A percentile compares a stretch with the other conserved stretches of the same genome.
Evolutionary conservation across 352 stramenopile genomes (phyloP).

Genomic region (Phytophthora crassamura): DNA sequence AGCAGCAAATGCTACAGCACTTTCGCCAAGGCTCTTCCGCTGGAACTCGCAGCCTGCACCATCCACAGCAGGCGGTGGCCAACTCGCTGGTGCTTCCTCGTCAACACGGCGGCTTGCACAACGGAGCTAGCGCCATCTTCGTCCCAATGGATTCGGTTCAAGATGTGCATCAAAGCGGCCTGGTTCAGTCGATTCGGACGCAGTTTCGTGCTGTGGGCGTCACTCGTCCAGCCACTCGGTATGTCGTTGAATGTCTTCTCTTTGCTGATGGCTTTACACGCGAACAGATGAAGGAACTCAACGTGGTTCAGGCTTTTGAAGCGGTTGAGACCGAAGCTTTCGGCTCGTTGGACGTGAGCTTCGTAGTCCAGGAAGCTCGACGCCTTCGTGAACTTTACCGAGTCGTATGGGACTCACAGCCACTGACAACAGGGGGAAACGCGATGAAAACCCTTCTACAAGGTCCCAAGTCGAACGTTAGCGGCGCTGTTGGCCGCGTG

Average conservation of each 20-base stretch:
- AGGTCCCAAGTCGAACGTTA: background rate
- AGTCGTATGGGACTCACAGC: constrained; percentile 20
- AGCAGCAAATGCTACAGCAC: constrained; percentile 26
- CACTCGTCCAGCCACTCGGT: constrained; percentile 25
- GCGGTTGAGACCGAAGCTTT: constrained; percentile 13
- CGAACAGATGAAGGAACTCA: constrained; percentile 15
- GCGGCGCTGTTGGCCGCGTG: background rate
- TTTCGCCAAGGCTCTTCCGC: constrained; percentile 19
- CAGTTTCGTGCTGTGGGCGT: constrained; percentile 44
- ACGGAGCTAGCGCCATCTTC: constrained; percentile 37
- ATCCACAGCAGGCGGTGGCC: constrained; percentile 4
- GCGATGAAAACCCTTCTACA: constrained; percentile 7
- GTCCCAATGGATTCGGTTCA: constrained; percentile 31
- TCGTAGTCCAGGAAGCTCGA: constrained; percentile 31
- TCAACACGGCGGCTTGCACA: background rate
- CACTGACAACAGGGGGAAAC: background rate
- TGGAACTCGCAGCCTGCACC: constrained; percentile 1
- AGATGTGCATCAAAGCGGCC: constrained; percentile 13
- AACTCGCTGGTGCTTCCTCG: constrained; percentile 32
- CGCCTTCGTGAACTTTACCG: constrained; percentile 19
- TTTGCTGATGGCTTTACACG: constrained; percentile 37
- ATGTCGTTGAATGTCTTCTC: constrained; percentile 38
- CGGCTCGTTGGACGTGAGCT: constrained; percentile 26
- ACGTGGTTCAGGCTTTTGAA: constrained; percentile 36
- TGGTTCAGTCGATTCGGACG: constrained; percentile 38